Conservation (phyloP, 176 grass and related monocot species). For the Paspalum notatum region DNA sequence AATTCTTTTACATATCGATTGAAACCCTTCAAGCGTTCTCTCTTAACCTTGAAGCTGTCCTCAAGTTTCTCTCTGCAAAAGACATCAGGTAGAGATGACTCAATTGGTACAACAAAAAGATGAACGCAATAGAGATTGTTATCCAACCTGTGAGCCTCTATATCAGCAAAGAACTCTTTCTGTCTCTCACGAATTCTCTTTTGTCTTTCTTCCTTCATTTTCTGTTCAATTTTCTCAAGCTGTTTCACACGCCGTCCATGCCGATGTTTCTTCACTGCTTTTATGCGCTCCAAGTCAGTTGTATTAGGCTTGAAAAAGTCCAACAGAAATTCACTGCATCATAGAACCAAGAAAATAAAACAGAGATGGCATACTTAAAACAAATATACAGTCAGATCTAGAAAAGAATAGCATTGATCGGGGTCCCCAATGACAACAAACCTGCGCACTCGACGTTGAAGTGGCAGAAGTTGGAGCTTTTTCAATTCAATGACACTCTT, state of each 20-base stretch:
- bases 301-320: conserved; percentile 94
- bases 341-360: conserved; percentile 45
- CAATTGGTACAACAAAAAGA: conserved; percentile 29
- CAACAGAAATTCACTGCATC: conserved; percentile 87
- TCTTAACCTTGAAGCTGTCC: conserved; percentile 91
- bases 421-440: conserved; percentile 39
- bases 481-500: conserved; percentile 98
- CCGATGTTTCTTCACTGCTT: conserved; percentile 85
- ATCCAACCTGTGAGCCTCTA: conserved; percentile 87
- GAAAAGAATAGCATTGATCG: not conserved
- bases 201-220: conserved; percentile 99
- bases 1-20: conserved; percentile 92
- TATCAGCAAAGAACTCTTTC: conserved; percentile 96
- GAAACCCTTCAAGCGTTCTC: conserved; percentile 86
- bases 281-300: conserved; percentile 78
- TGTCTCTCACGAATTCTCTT: conserved; percentile 95
- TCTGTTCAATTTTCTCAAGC: conserved; percentile 98
- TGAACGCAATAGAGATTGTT: not conserved
- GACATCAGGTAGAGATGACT: conserved; percentile 16
- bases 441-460: conserved; percentile 89
- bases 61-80: conserved; percentile 84
- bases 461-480: conserved; percentile 96
- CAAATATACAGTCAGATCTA: not conserved
- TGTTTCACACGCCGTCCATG: conserved; percentile 95
- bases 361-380: conserved; percentile 5